Conservation (phyloP, 2,329 filamentous ascomycete species). For the Xylariomycetidae sp. region DNA sequence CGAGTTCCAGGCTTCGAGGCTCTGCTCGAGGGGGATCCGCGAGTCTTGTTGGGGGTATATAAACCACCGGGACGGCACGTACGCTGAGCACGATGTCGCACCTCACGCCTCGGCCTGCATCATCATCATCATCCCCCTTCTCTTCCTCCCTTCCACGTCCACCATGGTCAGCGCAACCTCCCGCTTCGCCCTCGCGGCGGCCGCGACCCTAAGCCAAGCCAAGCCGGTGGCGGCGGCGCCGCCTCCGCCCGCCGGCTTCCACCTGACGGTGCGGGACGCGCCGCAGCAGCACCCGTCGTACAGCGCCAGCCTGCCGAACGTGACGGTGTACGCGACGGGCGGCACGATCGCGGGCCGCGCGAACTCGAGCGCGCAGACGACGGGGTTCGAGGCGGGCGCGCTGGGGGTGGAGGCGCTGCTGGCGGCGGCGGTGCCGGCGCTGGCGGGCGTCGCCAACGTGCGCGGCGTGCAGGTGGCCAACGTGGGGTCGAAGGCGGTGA, state of each 20-base stretch:
- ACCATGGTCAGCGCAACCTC: no score
- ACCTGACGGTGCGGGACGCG: constrained; percentile 6
- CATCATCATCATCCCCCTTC: no score
- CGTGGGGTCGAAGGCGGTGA: constrained; percentile 42
- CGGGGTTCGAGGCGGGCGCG: constrained; percentile 35
- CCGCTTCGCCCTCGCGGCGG: no score
- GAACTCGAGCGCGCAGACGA: constrained; percentile 38
- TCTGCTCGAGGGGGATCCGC: no score
- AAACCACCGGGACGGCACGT: no score
- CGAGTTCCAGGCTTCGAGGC: no score
- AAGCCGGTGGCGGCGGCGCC: constrained; percentile 6
- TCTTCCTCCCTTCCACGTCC: no score
- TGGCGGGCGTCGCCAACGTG: constrained; percentile 49
- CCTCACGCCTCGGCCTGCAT: no score
- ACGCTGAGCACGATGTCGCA: no score
- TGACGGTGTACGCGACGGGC: constrained; percentile 52
- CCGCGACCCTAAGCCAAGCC: no score
- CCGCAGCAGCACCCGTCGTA: constrained; percentile 7
- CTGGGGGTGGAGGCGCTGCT: constrained; percentile 46
- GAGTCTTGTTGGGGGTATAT: no score
- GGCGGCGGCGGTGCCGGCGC: constrained; percentile 47
- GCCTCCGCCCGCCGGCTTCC: constrained; percentile 1
- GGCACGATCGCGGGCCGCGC: constrained; percentile 54
- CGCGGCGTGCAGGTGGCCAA: constrained; percentile 46
- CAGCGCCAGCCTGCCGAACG: constrained; percentile 44